phyloP scores from a whole-genome alignment of 768 basidiomycete species.

The Dendrothele bispora region DNA sequence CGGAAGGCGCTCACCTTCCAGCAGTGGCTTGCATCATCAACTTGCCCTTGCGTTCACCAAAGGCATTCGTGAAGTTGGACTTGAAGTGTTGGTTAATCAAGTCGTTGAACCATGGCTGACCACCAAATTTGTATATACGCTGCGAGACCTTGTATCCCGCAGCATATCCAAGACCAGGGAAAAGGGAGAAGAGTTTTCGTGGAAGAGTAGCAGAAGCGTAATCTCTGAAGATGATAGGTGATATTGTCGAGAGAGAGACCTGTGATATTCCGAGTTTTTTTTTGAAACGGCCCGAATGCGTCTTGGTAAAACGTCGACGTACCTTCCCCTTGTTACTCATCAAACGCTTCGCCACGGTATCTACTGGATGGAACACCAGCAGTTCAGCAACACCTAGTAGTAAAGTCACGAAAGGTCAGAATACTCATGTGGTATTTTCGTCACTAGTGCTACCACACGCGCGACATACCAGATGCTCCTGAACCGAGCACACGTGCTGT shows the following conservation, averaged over 20 bases:
- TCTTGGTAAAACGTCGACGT: constrained; percentile 4
- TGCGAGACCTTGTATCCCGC: constrained; percentile 97
- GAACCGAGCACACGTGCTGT: constrained; percentile 89
- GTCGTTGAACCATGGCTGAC: constrained; percentile 98
- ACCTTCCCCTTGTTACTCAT: constrained; percentile 97
- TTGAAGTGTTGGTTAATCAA: constrained; percentile 82
- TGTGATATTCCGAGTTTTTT: too few relatives aligned
- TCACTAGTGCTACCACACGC: background rate
- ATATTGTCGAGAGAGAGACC: constrained; percentile 65
- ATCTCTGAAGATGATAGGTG: constrained; percentile 86
- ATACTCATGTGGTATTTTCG: background rate
- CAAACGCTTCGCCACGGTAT: constrained; percentile 96
- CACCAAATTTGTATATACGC: constrained; percentile 96
- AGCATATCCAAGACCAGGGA: constrained; percentile 97
- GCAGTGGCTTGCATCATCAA: constrained; percentile 95
- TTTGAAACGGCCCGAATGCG: background rate
- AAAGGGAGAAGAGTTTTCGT: constrained; percentile 83
- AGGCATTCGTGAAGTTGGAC: constrained; percentile 73
- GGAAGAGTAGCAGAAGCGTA: constrained; percentile 66
- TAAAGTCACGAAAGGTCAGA: constrained; percentile 4
- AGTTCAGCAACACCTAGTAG: constrained; percentile 87
- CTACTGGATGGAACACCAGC: constrained; percentile 92
- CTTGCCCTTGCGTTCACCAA: constrained; percentile 95
- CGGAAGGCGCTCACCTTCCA: constrained; percentile 63
- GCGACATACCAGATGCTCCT: constrained; percentile 78